Base-by-base conservation (phyloP, 306 rosid genomes). In the Coriaria nepalensis region DNA sequence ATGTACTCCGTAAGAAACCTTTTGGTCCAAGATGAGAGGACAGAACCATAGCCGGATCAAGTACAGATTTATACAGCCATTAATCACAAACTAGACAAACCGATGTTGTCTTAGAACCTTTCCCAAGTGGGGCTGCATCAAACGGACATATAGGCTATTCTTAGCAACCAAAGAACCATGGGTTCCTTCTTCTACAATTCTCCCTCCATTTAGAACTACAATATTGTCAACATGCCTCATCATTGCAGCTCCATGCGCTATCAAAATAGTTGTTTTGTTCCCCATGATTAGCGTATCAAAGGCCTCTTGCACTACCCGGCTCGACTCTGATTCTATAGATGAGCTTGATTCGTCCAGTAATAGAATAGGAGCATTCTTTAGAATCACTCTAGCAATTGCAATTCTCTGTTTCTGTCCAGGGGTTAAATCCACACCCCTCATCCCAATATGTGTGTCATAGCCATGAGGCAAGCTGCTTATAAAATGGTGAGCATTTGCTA, bases 321-420 rank as follows among this genome's bases (percentile, higher is more conserved):
- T 92, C 10, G 98, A 92, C 76, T 92, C 98, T 0, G 98, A 92
- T 67, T 92, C 98, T 47, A 92, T 85, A 10, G 98, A 75, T 10
- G 98, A 92, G 64, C 98, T 92, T 47, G 98, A 94, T 72, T 92
- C 98, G 60, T 92, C 98, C 78, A 92, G 68, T 70, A 92, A 66
- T 52, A 92, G 71, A 59, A 92, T 92, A 45, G 98, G 98, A 6
- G 96, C 98, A 40, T 92, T 92, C 72, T 92, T 92, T 40, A 92
- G 73, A 56, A 92, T 75, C 4, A 92, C 98, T 56, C 96, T 80
- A 9, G 98, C 98, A 45, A 92, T 92, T 51, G 94, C 98, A 60
- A 92, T 92, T 62, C 98, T 77, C 94, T 92, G 98, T 66, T 90
- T 92, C 79, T 92, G 98, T 55, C 98, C 98, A 0, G 96, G 96